Base-by-base conservation (phyloP, 495 filamentous ascomycete species). In the Neurospora sp. region DNA sequence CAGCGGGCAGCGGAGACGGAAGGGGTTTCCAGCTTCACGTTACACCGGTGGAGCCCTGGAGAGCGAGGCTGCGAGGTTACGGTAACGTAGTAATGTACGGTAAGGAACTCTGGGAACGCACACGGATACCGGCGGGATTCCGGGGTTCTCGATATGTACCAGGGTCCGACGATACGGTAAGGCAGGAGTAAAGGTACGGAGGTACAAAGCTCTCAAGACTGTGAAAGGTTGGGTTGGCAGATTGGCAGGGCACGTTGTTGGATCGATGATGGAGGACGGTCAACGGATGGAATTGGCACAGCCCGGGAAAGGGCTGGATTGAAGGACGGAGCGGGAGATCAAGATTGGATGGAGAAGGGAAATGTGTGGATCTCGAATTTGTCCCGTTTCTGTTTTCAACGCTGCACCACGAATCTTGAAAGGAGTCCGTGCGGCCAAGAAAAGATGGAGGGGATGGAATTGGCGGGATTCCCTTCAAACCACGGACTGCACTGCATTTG, bases 311-410 rank as follows among this genome's bases (percentile, higher is more conserved):
- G 70, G 70, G 72, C 73, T 79, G 77, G 78, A 76, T 78, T 71
- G 73, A 73, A 72, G 74, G 71, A 76, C 46, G 46, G 76, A 76
- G 70, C 70, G 46, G 69, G 69, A 69, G 73, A 70, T 78, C 72
- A 80, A 79, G 79, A 80, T 80, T 80, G 79, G 78, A 80, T 73
- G 73, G 72, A 72, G 16, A 39, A 72, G 69, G 27, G 54, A 66
- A 62, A 41, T 62, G 39, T 35, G 73, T 77, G 79, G 78, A 78
- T 79, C 79, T 81, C 77, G 77, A 81, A 81, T 76, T 77, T 73
- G 23, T 35, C 54, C 54, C 54, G 23, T 62, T 62, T 62, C 54
- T 27, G 48, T 62, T 62, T 62, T 62, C 48, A 59, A 31, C 48
- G 14, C 20, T 14, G n/a, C 72, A 69, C 37, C 72, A 46, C 42